A percentile compares a stretch with the other conserved stretches of the same genome.
Evolutionary conservation across 129 eudicot species (phyloP).

Genomic region (Dittrichia graveolens): DNA sequence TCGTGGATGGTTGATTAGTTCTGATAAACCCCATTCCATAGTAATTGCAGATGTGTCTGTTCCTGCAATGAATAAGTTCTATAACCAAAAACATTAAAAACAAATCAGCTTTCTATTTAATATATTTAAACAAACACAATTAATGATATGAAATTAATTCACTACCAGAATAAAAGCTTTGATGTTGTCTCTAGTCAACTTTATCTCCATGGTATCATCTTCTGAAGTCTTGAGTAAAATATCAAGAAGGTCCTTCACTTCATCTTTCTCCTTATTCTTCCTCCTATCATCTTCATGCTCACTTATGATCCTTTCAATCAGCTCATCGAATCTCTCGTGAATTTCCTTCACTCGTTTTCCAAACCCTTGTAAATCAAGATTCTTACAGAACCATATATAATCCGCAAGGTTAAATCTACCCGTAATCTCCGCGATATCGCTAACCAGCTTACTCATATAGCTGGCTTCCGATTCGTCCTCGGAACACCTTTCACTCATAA

Average conservation of each 20-base stretch:
- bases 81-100: not conserved
- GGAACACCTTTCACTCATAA: constrained; percentile 64
- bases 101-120: not conserved
- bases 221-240: constrained; percentile 57
- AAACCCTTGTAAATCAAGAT: constrained; percentile 66
- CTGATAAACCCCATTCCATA: constrained; percentile 70
- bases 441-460: constrained; percentile 44
- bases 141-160: not conserved
- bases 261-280: constrained; percentile 31
- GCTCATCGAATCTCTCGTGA: constrained; percentile 31
- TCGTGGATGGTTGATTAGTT: constrained; percentile 64
- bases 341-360: constrained; percentile 45
- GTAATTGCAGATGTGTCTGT: constrained; percentile 72
- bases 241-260: constrained; percentile 54
- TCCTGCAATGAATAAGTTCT: constrained; percentile 73
- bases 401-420: constrained; percentile 59
- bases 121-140: not conserved
- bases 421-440: constrained; percentile 44
- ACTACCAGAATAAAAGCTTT: constrained; percentile 72
- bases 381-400: constrained; percentile 58
- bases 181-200: constrained; percentile 51
- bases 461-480: constrained; percentile 48
- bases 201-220: constrained; percentile 50
- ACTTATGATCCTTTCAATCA: constrained; percentile 61
- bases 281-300: constrained; percentile 49